A percentile compares a stretch with the other conserved stretches of the same genome.
Conservation (phyloP, 163 green algal species). For the Volvox carteri region DNA sequence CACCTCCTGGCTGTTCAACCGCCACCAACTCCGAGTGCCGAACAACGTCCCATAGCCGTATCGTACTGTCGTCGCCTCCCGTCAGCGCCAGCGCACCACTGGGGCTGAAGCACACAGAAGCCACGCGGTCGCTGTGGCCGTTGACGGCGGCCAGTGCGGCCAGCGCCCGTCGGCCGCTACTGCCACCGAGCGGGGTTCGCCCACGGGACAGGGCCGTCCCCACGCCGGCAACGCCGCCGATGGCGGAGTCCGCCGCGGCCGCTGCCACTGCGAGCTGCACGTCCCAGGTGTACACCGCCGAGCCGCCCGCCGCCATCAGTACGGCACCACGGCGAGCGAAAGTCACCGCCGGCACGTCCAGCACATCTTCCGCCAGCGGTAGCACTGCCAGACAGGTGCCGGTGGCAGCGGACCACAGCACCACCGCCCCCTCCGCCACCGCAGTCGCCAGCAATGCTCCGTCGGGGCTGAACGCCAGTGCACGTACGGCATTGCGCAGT, state of each 20-base stretch:
- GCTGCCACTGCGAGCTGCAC: conserved; percentile 30
- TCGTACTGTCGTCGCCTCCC: neutral
- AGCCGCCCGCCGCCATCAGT: conserved; percentile 12
- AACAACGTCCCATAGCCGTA: conserved; percentile 29
- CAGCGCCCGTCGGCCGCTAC: neutral
- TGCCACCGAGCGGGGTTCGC: neutral
- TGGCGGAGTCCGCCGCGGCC: neutral
- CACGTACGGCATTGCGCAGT: neutral
- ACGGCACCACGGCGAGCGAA: conserved; percentile 32
- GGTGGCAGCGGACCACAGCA: conserved; percentile 32
- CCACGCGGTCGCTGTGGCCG: conserved; percentile 34
- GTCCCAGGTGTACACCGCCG: conserved; percentile 25
- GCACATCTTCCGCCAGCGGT: neutral
- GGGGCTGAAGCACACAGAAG: neutral
- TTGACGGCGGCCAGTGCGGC: neutral
- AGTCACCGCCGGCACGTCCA: conserved; percentile 12
- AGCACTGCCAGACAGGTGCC: conserved; percentile 30
- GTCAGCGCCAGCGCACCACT: conserved; percentile 18
- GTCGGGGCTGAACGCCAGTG: conserved; percentile 44
- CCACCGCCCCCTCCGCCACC: neutral
- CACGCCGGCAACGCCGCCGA: neutral
- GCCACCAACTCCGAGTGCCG: conserved; percentile 2
- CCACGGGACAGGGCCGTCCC: neutral
- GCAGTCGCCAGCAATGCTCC: conserved; percentile 19
- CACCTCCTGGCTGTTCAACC: conserved; percentile 34